phyloP scores from a whole-genome alignment of 192 early-diverging fungal genomes.

The Coemansia sp. region DNA sequence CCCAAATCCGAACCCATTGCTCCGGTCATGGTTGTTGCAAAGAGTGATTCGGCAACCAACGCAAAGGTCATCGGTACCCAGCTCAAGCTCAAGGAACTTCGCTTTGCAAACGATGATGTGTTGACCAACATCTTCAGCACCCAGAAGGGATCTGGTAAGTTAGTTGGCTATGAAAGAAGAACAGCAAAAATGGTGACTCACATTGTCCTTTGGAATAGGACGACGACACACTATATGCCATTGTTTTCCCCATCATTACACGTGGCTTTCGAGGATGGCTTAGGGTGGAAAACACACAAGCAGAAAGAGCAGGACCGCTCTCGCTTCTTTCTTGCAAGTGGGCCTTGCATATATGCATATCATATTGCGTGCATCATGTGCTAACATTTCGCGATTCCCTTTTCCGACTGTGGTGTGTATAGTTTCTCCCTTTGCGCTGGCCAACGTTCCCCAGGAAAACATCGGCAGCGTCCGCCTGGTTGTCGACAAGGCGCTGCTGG shows the following conservation, averaged over 20 bases:
- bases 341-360: too few relatives aligned
- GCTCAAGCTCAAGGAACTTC: constrained; percentile 68
- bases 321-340: too few relatives aligned
- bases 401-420: too few relatives aligned
- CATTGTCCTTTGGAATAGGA: too few relatives aligned
- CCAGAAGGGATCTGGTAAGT: constrained; percentile 61
- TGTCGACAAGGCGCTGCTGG: constrained; percentile 67
- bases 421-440: constrained; percentile 78
- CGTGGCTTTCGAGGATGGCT: too few relatives aligned
- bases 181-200: constrained; percentile 16
- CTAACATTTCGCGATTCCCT: too few relatives aligned
- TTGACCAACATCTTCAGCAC: constrained; percentile 58
- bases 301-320: too few relatives aligned
- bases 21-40: constrained; percentile 65
- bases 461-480: constrained; percentile 67
- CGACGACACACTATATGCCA: too few relatives aligned
- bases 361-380: too few relatives aligned
- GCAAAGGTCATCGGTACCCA: constrained; percentile 55
- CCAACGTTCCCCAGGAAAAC: constrained; percentile 58
- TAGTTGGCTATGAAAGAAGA: background rate
- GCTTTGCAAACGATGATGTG: constrained; percentile 71
- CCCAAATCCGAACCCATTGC: constrained; percentile 62
- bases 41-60: constrained; percentile 57
- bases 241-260: too few relatives aligned
- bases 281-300: too few relatives aligned